Evolutionary conservation across 495 filamentous ascomycete genomes (phyloP), one percentile per base, ranked within the genome.

Genomic region (Xylaria curta): DNA sequence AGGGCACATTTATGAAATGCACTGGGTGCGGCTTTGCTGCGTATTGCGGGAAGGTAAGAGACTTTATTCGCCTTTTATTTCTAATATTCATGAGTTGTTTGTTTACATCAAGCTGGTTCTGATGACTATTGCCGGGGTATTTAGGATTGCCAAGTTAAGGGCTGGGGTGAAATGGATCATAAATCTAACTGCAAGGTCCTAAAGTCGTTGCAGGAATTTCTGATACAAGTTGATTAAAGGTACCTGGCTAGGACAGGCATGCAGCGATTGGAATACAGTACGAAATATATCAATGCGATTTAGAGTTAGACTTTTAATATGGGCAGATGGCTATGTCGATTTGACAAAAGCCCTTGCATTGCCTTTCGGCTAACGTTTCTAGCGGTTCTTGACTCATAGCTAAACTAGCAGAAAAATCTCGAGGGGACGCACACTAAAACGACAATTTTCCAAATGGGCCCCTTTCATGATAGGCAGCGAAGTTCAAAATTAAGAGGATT

Each of bases 21-120:
- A 83, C 78, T 28, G 84, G 81, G 33, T 85, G 84, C 56, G 76
- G 80, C 33, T 74, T 73, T 71, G 78, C 76, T 3, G 73, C 74
- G 75, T 85, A 85, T 75, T 85, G 83, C 63, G 72, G 76, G 3
- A 85, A 84, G 81, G 81, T 82, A 66, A 72, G 79, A 60, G 4
- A 24, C 12, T 42, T n/a, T 47, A 26, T 69, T 31, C 21, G 62
- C 19, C 12, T 40, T 40, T 56, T 31, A 56, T n/a, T 36, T 49
- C 49, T 3, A 51, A 53, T 33, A 65, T 49, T 10, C 4, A 68
- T 68, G 4, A 17, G 24, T 56, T 19, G 40, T 15, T 66, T 54
- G 51, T 21, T 31, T 21, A 9, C 24, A 4, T 31, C 53, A 9
- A 21, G n/a, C 33, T 53, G 19, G 49, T 42, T 67, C 49, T 67